Conservation (phyloP, 495 filamentous ascomycete species). For the Tuber brumale region DNA sequence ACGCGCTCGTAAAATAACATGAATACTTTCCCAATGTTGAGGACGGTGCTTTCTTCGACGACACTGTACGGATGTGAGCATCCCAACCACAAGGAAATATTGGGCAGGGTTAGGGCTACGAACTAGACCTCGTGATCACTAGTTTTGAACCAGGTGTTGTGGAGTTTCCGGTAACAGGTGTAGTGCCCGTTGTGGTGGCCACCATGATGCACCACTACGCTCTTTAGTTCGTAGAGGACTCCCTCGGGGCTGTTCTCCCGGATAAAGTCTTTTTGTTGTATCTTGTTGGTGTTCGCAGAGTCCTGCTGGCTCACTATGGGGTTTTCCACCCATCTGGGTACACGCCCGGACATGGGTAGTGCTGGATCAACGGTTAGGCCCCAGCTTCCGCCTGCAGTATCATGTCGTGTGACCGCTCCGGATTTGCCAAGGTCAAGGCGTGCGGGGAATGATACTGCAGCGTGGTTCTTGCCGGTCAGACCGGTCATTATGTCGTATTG, state of each 20-base stretch:
- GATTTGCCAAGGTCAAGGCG: constrained; percentile 67
- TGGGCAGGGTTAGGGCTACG: constrained; percentile 44
- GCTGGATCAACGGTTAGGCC: constrained; percentile 16
- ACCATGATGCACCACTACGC: constrained; percentile 82
- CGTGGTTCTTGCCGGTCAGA: constrained; percentile 71
- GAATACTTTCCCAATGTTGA: constrained; percentile 77
- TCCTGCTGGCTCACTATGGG: neutral
- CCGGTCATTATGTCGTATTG: constrained; percentile 78
- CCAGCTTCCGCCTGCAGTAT: constrained; percentile 47
- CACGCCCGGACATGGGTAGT: constrained; percentile 24
- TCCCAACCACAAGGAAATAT: neutral
- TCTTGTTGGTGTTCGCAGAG: constrained; percentile 51
- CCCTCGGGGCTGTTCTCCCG: constrained; percentile 51
- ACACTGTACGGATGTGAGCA: constrained; percentile 15
- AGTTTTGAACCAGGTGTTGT: constrained; percentile 39
- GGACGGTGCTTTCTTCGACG: constrained; percentile 57
- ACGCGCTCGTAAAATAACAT: constrained; percentile 89
- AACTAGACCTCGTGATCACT: constrained; percentile 60
- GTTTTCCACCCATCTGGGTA: constrained; percentile 15
- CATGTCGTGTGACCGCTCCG: constrained; percentile 43
- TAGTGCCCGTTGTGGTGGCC: constrained; percentile 95
- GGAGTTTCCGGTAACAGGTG: constrained; percentile 73
- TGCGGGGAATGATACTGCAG: constrained; percentile 66
- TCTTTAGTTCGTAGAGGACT: constrained; percentile 71
- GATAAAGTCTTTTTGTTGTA: constrained; percentile 64